Evolutionary conservation across 179 eudicot genomes (phyloP).

Genomic region (Beta lomatogona): DNA sequence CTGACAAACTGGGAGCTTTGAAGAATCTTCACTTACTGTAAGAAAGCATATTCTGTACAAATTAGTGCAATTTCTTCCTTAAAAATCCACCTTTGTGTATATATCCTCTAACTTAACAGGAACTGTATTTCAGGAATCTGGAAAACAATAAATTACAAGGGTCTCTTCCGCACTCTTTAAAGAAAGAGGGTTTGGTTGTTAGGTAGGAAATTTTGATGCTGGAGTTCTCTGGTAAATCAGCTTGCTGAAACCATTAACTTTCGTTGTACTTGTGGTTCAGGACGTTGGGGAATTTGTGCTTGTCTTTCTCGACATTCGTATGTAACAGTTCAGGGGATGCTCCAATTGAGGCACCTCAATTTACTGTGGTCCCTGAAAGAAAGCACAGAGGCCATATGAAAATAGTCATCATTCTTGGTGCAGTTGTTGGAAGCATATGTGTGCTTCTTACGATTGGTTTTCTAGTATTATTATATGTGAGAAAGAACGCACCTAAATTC

Average conservation of each 20-base stretch:
- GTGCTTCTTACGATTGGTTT: conserved; percentile 30
- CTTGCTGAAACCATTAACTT: background rate
- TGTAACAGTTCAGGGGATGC: conserved; percentile 42
- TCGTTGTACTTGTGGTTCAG: conserved; percentile 37
- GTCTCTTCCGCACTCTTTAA: conserved; percentile 65
- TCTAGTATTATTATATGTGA: conserved; percentile 41
- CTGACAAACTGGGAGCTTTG: conserved; percentile 55
- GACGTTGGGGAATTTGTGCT: conserved; percentile 72
- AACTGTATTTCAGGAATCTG: conserved; percentile 51
- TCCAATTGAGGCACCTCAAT: conserved; percentile 60
- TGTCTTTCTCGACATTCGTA: conserved; percentile 44
- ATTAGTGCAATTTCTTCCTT: background rate
- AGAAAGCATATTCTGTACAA: conserved; percentile 25
- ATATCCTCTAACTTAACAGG: background rate
- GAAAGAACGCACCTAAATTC: conserved; percentile 36
- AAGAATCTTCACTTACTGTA: conserved; percentile 69
- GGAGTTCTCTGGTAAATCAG: background rate
- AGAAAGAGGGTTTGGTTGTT: conserved; percentile 55
- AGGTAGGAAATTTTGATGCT: conserved; percentile 38
- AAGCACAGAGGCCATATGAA: conserved; percentile 47
- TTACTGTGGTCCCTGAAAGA: conserved; percentile 48
- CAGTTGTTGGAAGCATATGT: conserved; percentile 48
- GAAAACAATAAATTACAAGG: conserved; percentile 73
- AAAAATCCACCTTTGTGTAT: background rate
- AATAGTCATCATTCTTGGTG: conserved; percentile 41